Base-by-base conservation (phyloP, 345 rosid species). In the Sisymbrium altissimum region DNA sequence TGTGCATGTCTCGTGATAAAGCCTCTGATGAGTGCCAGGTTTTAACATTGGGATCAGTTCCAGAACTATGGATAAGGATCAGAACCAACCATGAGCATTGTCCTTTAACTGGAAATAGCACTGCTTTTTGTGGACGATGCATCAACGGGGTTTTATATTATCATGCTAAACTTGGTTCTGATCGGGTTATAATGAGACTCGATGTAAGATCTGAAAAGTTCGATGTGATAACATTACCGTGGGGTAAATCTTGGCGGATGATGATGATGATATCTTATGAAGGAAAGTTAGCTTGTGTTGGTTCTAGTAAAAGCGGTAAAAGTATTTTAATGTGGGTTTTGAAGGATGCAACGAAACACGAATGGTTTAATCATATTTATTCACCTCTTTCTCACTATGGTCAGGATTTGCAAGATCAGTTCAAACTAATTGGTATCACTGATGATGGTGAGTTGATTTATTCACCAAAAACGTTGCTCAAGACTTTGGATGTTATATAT, bases 391-490 rank as follows among this genome's bases (percentile, higher is more conserved):
- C 48, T 35, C 66, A 70, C 55, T 69, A 68, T 52, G 38, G 3
- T 23, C 61, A 32, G 8, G 9, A 4, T 25, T 29, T 32, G 38
- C 10, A 10, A 0, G 9, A 9, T 0, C 1, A 21, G 11, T 68
- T 15, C 38, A 68, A 53, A 18, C 62, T 54, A 39, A 36, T 15
- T 25, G 64, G 64, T 55, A 8, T 5, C 9, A 69, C 44, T 32
- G 52, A 43, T 32, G 45, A 57, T 14, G 65, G 73, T 44, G 65
- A 70, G 25, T 4, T 70, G 66, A 32, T 70, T n/a, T 70, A 35
- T 27, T 67, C 8, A 27, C 39, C 17, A 38, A 12, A 13, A 1
- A 12, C 1, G 13, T 13, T 70, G 7, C 0, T 33, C 35, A 2
- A 36, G 1, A 3, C 59, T 9, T 71, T 71, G 18, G 32, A 59